Evolutionary conservation across 176 grass and related monocot genomes (phyloP).

Genomic region (Oryza longistaminata): DNA sequence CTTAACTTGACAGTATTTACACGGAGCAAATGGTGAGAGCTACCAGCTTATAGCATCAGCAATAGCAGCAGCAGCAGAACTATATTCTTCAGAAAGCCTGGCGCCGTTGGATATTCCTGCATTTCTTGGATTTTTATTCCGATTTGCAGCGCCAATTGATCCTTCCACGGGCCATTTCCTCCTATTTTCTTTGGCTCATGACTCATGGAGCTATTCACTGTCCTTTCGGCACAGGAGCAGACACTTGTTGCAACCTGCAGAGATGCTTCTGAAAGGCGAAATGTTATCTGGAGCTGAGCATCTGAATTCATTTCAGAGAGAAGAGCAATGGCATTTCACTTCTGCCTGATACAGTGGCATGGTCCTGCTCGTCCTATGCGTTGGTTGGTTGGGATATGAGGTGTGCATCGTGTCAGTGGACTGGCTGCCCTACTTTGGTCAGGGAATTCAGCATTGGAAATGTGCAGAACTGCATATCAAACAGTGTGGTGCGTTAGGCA

Average conservation of each 20-base stretch:
- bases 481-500: not conserved
- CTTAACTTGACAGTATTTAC: not conserved
- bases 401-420: not conserved
- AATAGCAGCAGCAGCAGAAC: not conserved
- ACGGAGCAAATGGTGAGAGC: not conserved
- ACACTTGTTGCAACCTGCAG: constrained; percentile 15
- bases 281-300: not conserved
- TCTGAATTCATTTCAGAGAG: not conserved
- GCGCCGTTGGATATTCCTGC: constrained; percentile 23
- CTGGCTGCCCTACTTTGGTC: not conserved
- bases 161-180: not conserved
- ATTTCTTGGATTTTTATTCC: constrained; percentile 24
- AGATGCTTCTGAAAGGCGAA: constrained; percentile 4
- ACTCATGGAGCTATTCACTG: not conserved
- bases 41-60: not conserved
- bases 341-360: not conserved
- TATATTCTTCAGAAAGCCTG: constrained; percentile 29
- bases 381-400: not conserved
- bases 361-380: not conserved
- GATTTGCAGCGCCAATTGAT: not conserved
- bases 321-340: constrained; percentile 25
- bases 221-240: not conserved
- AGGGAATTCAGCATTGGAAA: constrained; percentile 20
- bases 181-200: not conserved
- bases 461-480: constrained; percentile 25